Percentiles rank a stretch among this genome's conserved stretches.
Evolutionary conservation across 2,329 filamentous ascomycete species (phyloP).

Genomic region (Fonsecaea multimorphosa): DNA sequence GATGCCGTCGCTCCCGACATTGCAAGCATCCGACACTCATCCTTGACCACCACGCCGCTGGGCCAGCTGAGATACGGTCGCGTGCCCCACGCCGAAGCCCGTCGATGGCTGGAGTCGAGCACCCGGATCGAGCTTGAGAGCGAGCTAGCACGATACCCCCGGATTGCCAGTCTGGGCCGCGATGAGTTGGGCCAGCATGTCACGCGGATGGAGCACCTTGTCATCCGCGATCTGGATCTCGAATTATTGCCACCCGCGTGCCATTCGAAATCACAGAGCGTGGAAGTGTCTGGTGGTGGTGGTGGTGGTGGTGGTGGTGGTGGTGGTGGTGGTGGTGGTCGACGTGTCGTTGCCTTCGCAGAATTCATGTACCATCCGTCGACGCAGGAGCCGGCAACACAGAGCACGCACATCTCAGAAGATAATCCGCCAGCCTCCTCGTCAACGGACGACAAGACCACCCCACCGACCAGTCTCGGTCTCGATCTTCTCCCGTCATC

Average conservation of each 20-base stretch:
- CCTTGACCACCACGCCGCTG: conserved; percentile 13
- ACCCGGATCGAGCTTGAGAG: neutral
- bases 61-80: conserved; percentile 19
- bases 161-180: conserved; percentile 12
- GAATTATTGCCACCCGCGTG: neutral
- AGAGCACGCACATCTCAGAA: neutral
- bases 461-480: too few relatives aligned
- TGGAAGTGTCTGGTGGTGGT: neutral
- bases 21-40: conserved; percentile 19
- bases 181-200: conserved; percentile 13
- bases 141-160: conserved; percentile 11
- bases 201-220: conserved; percentile 17
- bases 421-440: too few relatives aligned
- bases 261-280: too few relatives aligned
- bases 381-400: neutral
- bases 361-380: conserved; percentile 26
- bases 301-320: too few relatives aligned
- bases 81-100: conserved; percentile 13
- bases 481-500: conserved; percentile 5
- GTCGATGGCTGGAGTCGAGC: conserved; percentile 20
- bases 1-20: conserved; percentile 13
- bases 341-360: conserved; percentile 21
- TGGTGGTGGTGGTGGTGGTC: neutral
- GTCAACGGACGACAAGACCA: too few relatives aligned
- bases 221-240: conserved; percentile 24